Base-by-base conservation (phyloP, 2,329 filamentous ascomycete species). In the Paecilomyces sp. region DNA sequence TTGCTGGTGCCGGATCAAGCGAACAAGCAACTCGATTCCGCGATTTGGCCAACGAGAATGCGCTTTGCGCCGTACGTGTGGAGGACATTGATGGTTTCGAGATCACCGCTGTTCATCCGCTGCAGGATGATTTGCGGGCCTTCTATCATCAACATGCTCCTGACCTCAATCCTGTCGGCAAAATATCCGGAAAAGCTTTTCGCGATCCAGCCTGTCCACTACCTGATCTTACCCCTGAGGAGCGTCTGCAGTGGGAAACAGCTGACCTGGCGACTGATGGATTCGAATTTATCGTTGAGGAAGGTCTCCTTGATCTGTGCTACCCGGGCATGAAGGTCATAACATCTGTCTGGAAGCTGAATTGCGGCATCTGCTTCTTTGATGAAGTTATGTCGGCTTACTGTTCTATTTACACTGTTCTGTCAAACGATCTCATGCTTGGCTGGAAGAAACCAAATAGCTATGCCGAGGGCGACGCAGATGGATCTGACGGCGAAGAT, bases 341-440 rank as follows among this genome's bases (percentile, higher is more conserved):
- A 28, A 73, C 83, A 0, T 75, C 72, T 0, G 75, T 90, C 9
- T 83, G 80, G 63, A 77, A 85, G 60, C 72, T 90, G 25, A 82
- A 81, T 62, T 79, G 80, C 25, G 88, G 85, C 2, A 61, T 90
- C 25, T 80, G 78, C 63, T 91, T 88, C 70, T 83, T 92, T 69
- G 87, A 87, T 68, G 73, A 79, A 1, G 70, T 88, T 15, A 69
- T 76, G 30, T 79, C 79, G 0, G 70, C 87, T 11, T 81, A 83
- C 59, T 85, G 85, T 2, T 83, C 82, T 0, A 90, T 89, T 68
- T 85, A 89, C 68, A 82, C 79, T 0, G 84, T 85, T 59, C 75
- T 92, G 28, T 81, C 84, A 0, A 90, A 92, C 70, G 84, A 88
- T 64, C 75, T 89, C 64, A 89, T 92, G 87, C 66, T 80, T 24